Evolutionary conservation across 129 eudicot species (phyloP).

Genomic region (Mikania micrantha): DNA sequence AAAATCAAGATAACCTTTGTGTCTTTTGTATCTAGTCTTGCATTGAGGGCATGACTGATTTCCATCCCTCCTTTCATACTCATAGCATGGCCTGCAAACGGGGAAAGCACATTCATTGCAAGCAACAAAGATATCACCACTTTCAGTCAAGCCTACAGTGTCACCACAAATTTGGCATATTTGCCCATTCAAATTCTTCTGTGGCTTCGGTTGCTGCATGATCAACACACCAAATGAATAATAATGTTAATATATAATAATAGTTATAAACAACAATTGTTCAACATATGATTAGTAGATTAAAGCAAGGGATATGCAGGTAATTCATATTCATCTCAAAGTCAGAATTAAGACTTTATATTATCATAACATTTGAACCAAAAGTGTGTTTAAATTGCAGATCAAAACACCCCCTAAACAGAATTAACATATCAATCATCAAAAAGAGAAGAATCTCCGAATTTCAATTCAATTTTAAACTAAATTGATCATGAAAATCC

Average conservation of each 20-base stretch:
- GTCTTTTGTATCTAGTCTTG: slow-evolving; percentile 81
- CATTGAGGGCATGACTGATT: slow-evolving; percentile 83
- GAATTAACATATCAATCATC: background rate
- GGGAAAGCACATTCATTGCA: slow-evolving; percentile 96
- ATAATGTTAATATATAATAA: no score
- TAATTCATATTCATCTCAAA: background rate
- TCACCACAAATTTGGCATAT: slow-evolving; percentile 87
- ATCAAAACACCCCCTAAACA: background rate
- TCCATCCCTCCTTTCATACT: slow-evolving; percentile 84
- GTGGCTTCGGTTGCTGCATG: slow-evolving; percentile 63
- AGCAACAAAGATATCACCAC: slow-evolving; percentile 70
- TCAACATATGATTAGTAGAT: background rate
- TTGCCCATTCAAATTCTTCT: slow-evolving; percentile 58
- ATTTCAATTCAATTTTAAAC: background rate
- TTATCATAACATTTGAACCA: background rate
- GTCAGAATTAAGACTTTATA: background rate
- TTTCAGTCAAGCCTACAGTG: slow-evolving; percentile 43
- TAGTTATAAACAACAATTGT: background rate
- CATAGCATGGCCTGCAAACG: slow-evolving; percentile 80
- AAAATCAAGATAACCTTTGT: slow-evolving; percentile 48
- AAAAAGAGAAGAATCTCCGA: background rate
- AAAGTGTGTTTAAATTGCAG: background rate
- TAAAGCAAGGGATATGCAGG: background rate
- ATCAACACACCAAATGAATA: slow-evolving; percentile 1
- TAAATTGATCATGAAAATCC: background rate